Percentiles rank a stretch among this genome's conserved stretches.
Evolutionary conservation across 2,329 filamentous ascomycete genomes (phyloP).

Genomic region (Fusarium continuum): DNA sequence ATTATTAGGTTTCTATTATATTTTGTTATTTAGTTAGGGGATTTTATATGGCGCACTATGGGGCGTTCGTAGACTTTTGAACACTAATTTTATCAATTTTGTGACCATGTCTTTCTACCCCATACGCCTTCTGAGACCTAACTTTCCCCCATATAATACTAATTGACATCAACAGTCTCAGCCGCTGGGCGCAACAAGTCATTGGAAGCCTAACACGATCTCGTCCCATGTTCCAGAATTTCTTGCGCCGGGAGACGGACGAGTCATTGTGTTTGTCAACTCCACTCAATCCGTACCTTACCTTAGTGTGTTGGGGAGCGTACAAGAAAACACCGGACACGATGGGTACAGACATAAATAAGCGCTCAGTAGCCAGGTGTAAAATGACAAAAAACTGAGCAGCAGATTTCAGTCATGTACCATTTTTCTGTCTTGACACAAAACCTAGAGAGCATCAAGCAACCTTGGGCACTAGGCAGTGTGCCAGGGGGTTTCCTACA

Average conservation of each 20-base stretch:
- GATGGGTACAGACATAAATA: constrained; percentile 8
- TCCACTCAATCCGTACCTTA: constrained; percentile 23
- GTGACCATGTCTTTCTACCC: constrained; percentile 7
- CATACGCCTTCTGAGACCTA: constrained; percentile 16
- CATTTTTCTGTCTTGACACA: constrained; percentile 7
- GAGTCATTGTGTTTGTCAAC: constrained; percentile 6
- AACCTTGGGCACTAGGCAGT: constrained; percentile 4
- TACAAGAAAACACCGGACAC: neutral
- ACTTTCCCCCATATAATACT: constrained; percentile 3
- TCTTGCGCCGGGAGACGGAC: constrained; percentile 5
- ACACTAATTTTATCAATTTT: too few relatives aligned
- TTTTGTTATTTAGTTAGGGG: too few relatives aligned
- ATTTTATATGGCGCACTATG: too few relatives aligned
- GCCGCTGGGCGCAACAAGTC: constrained; percentile 6
- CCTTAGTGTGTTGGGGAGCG: constrained; percentile 10
- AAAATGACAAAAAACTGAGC: accelerated
- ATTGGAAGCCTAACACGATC: neutral
- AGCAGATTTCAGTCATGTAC: neutral
- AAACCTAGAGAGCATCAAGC: constrained; percentile 6
- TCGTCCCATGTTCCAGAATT: constrained; percentile 12
- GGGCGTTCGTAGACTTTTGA: too few relatives aligned
- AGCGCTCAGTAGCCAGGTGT: accelerated
- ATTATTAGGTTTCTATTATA: too few relatives aligned
- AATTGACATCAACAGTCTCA: constrained; percentile 16
- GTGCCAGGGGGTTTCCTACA: neutral